A percentile compares a stretch with the other conserved stretches of the same genome.
These are phyloP conservation scores for Avena insularis DNA, from an alignment of 176 grass and related monocot species.

Conservation along the genomic window DNA sequence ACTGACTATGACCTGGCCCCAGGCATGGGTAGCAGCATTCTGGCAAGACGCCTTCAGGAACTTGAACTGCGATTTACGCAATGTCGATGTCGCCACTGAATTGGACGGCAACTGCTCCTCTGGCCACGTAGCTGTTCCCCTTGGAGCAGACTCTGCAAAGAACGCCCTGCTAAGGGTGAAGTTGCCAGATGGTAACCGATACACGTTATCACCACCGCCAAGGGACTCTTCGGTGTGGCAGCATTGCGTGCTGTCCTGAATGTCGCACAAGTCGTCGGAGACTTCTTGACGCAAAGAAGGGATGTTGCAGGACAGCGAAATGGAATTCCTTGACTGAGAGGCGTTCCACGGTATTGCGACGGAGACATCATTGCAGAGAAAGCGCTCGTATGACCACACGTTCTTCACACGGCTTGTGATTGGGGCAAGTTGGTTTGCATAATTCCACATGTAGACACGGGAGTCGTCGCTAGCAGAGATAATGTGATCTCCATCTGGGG, in stretches of 20 bases:
- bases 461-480: constrained; percentile 77
- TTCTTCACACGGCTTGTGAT: constrained; percentile 48
- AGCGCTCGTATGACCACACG: constrained; percentile 69
- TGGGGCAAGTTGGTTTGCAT: constrained; percentile 57
- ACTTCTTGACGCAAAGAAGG: constrained; percentile 58
- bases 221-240: constrained; percentile 42
- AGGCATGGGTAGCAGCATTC: constrained; percentile 60
- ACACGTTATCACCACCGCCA: constrained; percentile 33
- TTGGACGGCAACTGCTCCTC: constrained; percentile 78
- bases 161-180: constrained; percentile 65
- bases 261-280: constrained; percentile 1
- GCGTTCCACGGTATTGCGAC: constrained; percentile 90
- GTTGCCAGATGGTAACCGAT: constrained; percentile 54
- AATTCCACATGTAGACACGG: constrained; percentile 77
- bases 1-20: constrained; percentile 94
- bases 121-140: constrained; percentile 81
- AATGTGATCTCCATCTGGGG: constrained; percentile 83
- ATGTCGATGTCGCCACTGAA: constrained; percentile 47
- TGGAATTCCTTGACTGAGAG: constrained; percentile 38
- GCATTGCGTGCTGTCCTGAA: constrained; percentile 10
- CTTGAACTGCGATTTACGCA: constrained; percentile 77
- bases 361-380: constrained; percentile 57
- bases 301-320: constrained; percentile 52
- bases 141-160: constrained; percentile 59
- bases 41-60: constrained; percentile 92